phyloP scores from a whole-genome alignment of 306 rosid species.

The Fagus crenata region DNA sequence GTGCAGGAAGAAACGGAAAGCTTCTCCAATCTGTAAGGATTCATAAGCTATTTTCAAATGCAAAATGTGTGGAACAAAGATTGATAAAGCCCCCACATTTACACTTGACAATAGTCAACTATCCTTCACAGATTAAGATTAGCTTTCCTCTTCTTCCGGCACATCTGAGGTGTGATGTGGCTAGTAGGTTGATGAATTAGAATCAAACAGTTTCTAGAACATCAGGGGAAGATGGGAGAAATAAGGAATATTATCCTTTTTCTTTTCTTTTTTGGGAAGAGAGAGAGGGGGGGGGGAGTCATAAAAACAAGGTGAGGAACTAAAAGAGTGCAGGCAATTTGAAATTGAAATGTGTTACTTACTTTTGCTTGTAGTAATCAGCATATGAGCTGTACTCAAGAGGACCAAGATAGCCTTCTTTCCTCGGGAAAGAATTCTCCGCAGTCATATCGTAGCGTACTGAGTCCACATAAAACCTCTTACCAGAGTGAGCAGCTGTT shows the following conservation, averaged over 20 bases:
- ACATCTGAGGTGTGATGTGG: conserved; percentile 54
- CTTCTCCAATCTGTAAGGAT: conserved; percentile 60
- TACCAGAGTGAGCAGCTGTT: conserved; percentile 99
- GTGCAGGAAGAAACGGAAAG: conserved; percentile 73
- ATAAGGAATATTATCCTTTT: conserved; percentile 7
- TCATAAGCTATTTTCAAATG: conserved; percentile 38
- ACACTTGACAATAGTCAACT: conserved; percentile 36
- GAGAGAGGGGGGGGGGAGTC: conserved; percentile 16
- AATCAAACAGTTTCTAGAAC: conserved; percentile 24
- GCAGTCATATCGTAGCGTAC: conserved; percentile 88
- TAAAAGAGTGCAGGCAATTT: conserved; percentile 18
- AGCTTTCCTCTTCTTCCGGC: conserved; percentile 62
- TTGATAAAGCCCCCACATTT: conserved; percentile 33
- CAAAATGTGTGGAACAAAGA: conserved; percentile 31
- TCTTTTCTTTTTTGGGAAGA: too few relatives aligned
- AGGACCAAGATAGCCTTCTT: conserved; percentile 99
- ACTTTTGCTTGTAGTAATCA: conserved; percentile 98
- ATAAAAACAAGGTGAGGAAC: conserved; percentile 17
- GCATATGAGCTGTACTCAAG: conserved; percentile 98
- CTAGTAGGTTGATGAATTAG: conserved; percentile 38
- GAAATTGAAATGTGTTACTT: conserved; percentile 40
- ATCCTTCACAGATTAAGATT: conserved; percentile 62
- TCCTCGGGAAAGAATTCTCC: conserved; percentile 91
- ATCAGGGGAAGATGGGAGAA: not conserved
- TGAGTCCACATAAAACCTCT: conserved; percentile 97